Evolutionary conservation across 345 rosid genomes (phyloP).

Genomic region (Arabis alpina): DNA sequence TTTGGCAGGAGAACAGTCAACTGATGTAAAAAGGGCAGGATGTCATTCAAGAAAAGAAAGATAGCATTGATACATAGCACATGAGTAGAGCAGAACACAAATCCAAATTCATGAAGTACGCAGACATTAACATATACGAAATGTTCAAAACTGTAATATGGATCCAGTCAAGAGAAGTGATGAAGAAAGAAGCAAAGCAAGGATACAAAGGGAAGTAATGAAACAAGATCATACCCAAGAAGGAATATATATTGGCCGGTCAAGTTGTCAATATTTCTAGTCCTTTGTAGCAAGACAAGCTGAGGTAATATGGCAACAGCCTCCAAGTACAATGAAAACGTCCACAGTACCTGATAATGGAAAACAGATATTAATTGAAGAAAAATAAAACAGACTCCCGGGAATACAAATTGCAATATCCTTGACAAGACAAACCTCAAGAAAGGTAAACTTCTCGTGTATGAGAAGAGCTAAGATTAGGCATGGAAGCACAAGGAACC

Average conservation of each 20-base stretch:
- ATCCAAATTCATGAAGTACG: neutral
- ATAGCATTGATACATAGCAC: neutral
- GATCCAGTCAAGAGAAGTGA: conserved; percentile 7
- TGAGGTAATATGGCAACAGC: conserved; percentile 89
- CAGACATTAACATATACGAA: neutral
- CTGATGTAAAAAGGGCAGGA: neutral
- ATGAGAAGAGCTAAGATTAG: conserved; percentile 64
- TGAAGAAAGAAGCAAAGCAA: neutral
- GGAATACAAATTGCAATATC: neutral
- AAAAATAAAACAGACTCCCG: neutral
- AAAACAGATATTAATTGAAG: conserved; percentile 13
- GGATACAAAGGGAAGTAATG: neutral
- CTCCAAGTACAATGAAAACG: conserved; percentile 78
- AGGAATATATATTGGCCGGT: conserved; percentile 81
- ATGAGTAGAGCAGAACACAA: neutral
- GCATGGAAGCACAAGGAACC: conserved; percentile 70
- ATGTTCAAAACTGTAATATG: neutral
- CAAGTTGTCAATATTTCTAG: conserved; percentile 79
- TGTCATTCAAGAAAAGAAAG: neutral
- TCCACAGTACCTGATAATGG: conserved; percentile 64
- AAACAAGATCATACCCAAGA: conserved; percentile 58
- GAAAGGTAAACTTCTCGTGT: conserved; percentile 67
- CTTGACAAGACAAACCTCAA: conserved; percentile 54
- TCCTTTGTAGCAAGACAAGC: conserved; percentile 78
- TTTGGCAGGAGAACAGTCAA: neutral